phyloP scores from a whole-genome alignment of 768 basidiomycete genomes.

The Mycena epipterygia region DNA sequence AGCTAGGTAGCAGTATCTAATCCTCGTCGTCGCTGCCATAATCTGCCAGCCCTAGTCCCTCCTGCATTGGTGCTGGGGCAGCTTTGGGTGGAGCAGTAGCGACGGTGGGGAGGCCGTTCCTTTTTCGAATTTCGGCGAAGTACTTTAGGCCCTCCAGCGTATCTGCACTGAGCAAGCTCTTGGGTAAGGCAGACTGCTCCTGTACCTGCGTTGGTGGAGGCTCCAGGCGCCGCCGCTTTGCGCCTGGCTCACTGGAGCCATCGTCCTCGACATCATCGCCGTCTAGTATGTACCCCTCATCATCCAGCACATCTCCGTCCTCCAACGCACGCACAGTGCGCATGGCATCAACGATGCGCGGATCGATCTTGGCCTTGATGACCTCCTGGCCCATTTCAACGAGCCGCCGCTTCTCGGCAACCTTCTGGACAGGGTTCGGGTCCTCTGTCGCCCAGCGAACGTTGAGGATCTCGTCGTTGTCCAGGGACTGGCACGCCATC shows the following conservation, averaged over 20 bases:
- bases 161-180: conserved; percentile 83
- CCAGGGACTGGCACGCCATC: conserved; percentile 98
- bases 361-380: conserved; percentile 88
- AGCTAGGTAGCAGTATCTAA: conserved; percentile 38
- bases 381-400: conserved; percentile 90
- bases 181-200: conserved; percentile 52
- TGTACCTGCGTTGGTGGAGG: conserved; percentile 44
- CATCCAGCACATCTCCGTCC: conserved; percentile 73
- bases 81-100: conserved; percentile 41
- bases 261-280: conserved; percentile 48
- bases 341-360: conserved; percentile 91
- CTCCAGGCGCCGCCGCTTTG: conserved; percentile 50
- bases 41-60: conserved; percentile 74
- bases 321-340: conserved; percentile 89
- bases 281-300: conserved; percentile 50
- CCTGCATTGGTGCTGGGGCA: conserved; percentile 49
- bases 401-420: conserved; percentile 85
- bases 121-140: conserved; percentile 88
- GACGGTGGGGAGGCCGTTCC: conserved; percentile 59
- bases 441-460: conserved; percentile 99
- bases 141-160: conserved; percentile 92
- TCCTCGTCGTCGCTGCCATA: conserved; percentile 85
- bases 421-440: conserved; percentile 93
- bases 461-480: conserved; percentile 97
- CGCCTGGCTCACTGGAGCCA: conserved; percentile 49